phyloP scores from a whole-genome alignment of 176 grass and related monocot species.

The Phragmites australis region DNA sequence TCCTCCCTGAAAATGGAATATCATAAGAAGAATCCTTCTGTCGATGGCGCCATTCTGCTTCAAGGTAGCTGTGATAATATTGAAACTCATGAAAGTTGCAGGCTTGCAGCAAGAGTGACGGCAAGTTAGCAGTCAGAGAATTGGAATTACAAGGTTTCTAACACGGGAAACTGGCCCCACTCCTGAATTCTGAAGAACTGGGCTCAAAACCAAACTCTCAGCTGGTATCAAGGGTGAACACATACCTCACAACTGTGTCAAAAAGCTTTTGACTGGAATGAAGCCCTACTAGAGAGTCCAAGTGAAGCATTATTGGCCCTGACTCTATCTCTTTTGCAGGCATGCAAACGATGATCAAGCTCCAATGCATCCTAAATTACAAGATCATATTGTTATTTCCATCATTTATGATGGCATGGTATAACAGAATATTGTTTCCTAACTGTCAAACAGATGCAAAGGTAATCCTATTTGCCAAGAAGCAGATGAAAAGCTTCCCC shows the following conservation, averaged over 20 bases:
- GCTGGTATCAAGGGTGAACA: background rate
- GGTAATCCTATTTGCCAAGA: conserved; percentile 16
- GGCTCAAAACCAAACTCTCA: conserved; percentile 15
- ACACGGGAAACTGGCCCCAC: background rate
- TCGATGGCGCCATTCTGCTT: conserved; percentile 64
- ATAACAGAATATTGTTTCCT: background rate
- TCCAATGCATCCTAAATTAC: conserved; percentile 84
- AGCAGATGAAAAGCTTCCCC: background rate
- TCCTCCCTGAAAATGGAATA: conserved; percentile 44
- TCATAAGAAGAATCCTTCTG: conserved; percentile 41
- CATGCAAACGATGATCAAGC: conserved; percentile 85
- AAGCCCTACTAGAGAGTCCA: conserved; percentile 82
- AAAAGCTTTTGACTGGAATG: conserved; percentile 68
- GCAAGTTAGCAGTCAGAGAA: background rate
- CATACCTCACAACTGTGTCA: conserved; percentile 52
- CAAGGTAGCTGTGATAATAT: conserved; percentile 44
- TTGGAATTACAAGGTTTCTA: background rate
- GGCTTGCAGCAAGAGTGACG: background rate
- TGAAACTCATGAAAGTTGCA: conserved; percentile 23
- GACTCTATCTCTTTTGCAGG: conserved; percentile 57
- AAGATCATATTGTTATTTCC: conserved; percentile 21
- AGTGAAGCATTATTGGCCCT: conserved; percentile 74
- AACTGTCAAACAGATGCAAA: conserved; percentile 24
- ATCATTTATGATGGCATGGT: conserved; percentile 25
- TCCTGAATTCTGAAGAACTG: background rate